Evolutionary conservation across 352 stramenopile species (phyloP).

Genomic region (Pythium rhizo-oryzae): DNA sequence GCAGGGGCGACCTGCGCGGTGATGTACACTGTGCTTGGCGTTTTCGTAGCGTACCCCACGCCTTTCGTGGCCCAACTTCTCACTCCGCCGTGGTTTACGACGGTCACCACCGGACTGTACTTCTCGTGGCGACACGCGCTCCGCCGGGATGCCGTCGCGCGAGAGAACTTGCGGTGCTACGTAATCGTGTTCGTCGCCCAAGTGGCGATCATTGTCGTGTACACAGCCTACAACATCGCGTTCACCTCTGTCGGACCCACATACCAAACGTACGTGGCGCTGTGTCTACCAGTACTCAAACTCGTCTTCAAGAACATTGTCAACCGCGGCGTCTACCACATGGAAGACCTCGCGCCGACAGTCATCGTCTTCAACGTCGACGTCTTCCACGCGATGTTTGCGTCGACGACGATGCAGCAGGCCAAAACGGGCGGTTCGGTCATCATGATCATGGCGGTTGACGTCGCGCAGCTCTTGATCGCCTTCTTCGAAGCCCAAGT

Average conservation of each 20-base stretch:
- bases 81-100: background rate
- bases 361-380: conserved; percentile 10
- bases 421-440: background rate
- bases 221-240: conserved; percentile 5
- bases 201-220: conserved; percentile 6
- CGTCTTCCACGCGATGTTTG: conserved; percentile 10
- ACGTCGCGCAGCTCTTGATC: background rate
- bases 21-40: background rate
- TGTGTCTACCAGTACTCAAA: background rate
- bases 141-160: background rate
- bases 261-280: conserved; percentile 8
- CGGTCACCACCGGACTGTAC: background rate
- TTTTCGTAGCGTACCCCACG: conserved; percentile 7
- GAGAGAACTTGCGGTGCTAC: conserved; percentile 6
- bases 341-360: conserved; percentile 10
- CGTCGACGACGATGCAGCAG: conserved; percentile 14
- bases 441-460: background rate
- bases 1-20: background rate
- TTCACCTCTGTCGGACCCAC: background rate
- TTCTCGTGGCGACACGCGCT: conserved; percentile 4
- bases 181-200: conserved; percentile 6
- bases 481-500: background rate
- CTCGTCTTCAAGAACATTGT: conserved; percentile 5
- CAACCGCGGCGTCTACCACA: background rate
- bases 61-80: conserved; percentile 9